Conservation (phyloP, 23 red algal genomes). For the Cyanidium caldarium region DNA sequence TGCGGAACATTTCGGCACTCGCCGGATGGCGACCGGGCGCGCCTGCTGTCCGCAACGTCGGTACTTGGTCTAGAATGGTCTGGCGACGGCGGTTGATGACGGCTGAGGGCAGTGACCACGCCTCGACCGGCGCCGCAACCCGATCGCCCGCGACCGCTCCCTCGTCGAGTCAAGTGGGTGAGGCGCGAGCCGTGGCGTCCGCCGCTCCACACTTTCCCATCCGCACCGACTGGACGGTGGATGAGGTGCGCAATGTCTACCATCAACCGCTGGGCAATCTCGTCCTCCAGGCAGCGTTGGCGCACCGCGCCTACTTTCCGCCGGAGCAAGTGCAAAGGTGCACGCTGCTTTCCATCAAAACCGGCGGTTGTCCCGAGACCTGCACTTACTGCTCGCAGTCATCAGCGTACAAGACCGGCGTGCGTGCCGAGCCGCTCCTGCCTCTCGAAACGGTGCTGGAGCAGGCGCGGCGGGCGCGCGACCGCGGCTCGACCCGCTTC, state of each 20-base stretch:
- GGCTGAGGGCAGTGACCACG: too few species aligned
- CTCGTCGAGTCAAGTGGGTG: too few species aligned
- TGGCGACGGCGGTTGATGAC: too few species aligned
- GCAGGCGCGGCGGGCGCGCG: constrained; percentile 44
- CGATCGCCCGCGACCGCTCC: too few species aligned
- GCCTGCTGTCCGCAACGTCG: too few species aligned
- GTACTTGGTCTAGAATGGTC: too few species aligned
- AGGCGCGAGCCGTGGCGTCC: background rate
- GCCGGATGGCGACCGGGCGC: too few species aligned
- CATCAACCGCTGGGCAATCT: constrained; percentile 58
- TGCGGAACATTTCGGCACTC: too few species aligned
- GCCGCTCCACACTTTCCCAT: constrained; percentile 18
- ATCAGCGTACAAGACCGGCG: constrained; percentile 43
- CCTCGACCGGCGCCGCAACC: too few species aligned
- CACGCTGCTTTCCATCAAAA: constrained; percentile 90
- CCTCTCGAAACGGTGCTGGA: constrained; percentile 40
- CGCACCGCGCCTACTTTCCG: constrained; percentile 63
- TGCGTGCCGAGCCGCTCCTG: constrained; percentile 76
- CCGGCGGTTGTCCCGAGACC: constrained; percentile 90
- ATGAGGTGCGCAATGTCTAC: constrained; percentile 54
- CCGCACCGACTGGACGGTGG: constrained; percentile 67
- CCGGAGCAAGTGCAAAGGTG: constrained; percentile 77
- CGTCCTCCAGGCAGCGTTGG: constrained; percentile 61
- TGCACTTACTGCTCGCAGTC: constrained; percentile 94
- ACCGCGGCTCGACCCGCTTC: constrained; percentile 81